Conservation (phyloP, 2,329 filamentous ascomycete species). For the Fusarium tuaranense region DNA sequence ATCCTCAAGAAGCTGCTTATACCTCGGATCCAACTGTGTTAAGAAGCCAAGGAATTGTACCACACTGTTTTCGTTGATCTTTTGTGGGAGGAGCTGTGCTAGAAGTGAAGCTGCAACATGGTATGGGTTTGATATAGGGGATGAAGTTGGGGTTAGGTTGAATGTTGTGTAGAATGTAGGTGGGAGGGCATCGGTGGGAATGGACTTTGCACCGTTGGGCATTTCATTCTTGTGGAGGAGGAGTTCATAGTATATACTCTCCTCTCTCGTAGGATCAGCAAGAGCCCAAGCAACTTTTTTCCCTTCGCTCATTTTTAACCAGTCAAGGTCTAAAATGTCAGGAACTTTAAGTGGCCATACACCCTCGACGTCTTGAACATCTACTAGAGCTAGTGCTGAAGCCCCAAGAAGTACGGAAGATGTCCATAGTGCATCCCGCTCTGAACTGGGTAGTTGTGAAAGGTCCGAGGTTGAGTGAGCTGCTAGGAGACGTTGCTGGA, state of each 20-base stretch:
- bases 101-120: constrained; percentile 51
- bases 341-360: constrained; percentile 67
- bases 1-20: constrained; percentile 55
- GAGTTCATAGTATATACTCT: constrained; percentile 59
- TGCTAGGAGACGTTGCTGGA: constrained; percentile 56
- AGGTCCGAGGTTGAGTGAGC: constrained; percentile 38
- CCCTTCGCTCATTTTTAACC: constrained; percentile 67
- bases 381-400: constrained; percentile 58
- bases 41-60: constrained; percentile 62
- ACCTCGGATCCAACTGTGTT: constrained; percentile 56
- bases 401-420: constrained; percentile 60
- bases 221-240: constrained; percentile 8
- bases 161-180: constrained; percentile 47
- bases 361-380: constrained; percentile 54
- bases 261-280: constrained; percentile 59
- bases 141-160: constrained; percentile 33
- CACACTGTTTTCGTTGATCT: constrained; percentile 54
- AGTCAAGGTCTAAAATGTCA: constrained; percentile 61
- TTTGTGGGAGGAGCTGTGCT: constrained; percentile 50
- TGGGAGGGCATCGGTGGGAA: constrained; percentile 45
- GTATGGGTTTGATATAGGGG: constrained; percentile 47
- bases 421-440: constrained; percentile 62
- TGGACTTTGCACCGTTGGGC: constrained; percentile 19
- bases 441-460: constrained; percentile 46
- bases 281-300: constrained; percentile 67